These are phyloP conservation scores for Ascochyta pisi DNA, from an alignment of 2,329 filamentous ascomycete species.

Conservation along the genomic window DNA sequence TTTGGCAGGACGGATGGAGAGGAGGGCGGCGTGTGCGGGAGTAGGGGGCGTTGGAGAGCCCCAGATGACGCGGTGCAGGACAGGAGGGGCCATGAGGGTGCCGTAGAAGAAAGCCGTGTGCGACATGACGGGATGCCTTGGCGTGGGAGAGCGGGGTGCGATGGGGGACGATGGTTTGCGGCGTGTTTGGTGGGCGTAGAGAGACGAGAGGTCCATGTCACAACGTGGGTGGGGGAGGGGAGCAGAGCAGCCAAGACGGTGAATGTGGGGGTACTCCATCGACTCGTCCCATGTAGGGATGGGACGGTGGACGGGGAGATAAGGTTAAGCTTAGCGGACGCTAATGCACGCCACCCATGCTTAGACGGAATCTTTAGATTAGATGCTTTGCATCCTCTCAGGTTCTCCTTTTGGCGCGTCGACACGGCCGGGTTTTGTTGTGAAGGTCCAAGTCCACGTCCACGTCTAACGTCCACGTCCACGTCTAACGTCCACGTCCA, in stretches of 20 bases:
- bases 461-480: too few species aligned
- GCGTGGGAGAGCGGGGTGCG: neutral
- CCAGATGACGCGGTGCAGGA: constrained; percentile 87
- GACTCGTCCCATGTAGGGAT: too few species aligned
- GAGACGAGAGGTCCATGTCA: constrained; percentile 17
- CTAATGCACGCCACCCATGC: constrained; percentile 29
- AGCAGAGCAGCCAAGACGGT: constrained; percentile 17
- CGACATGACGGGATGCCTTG: constrained; percentile 33
- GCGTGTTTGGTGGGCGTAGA: constrained; percentile 15
- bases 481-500: too few species aligned
- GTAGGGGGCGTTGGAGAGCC: constrained; percentile 60
- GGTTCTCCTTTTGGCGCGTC: constrained; percentile 13
- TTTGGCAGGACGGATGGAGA: constrained; percentile 77
- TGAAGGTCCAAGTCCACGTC: neutral
- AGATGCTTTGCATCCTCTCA: neutral
- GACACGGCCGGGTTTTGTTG: neutral
- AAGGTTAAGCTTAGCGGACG: constrained; percentile 29
- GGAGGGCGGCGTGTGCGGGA: constrained; percentile 57
- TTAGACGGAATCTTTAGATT: constrained; percentile 10
- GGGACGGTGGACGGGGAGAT: constrained; percentile 19
- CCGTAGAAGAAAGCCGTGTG: constrained; percentile 71
- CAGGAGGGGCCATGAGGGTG: constrained; percentile 81
- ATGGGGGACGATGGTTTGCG: neutral
- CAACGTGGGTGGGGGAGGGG: neutral
- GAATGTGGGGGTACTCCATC: neutral